Evolutionary conservation across 352 stramenopile species (phyloP).

Genomic region (Peronospora farinosa): DNA sequence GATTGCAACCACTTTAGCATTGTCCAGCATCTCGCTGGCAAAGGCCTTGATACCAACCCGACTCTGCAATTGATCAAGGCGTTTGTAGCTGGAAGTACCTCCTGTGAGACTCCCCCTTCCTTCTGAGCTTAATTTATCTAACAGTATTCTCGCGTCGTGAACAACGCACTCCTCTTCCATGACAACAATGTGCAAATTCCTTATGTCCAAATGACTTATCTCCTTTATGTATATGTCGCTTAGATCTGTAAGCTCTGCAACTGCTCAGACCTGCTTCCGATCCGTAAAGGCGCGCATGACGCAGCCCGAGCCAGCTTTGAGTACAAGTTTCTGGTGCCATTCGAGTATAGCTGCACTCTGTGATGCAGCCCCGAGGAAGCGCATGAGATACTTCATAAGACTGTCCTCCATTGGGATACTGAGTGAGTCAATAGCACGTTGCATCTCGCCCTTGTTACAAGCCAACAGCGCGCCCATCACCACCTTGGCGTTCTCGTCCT

Average conservation of each 20-base stretch:
- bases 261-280: slow-evolving; percentile 75
- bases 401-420: slow-evolving; percentile 60
- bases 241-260: background rate
- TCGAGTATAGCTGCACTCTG: slow-evolving; percentile 82
- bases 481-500: slow-evolving; percentile 72
- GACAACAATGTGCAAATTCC: slow-evolving; percentile 19
- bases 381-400: slow-evolving; percentile 88
- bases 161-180: background rate
- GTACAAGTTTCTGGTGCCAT: slow-evolving; percentile 83
- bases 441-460: slow-evolving; percentile 86
- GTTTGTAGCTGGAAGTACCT: slow-evolving; percentile 33
- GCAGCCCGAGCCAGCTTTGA: slow-evolving; percentile 81
- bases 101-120: slow-evolving; percentile 1
- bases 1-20: slow-evolving; percentile 75
- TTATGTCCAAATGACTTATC: slow-evolving; percentile 9
- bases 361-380: slow-evolving; percentile 60
- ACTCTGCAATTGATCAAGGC: slow-evolving; percentile 43
- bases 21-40: slow-evolving; percentile 45
- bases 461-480: slow-evolving; percentile 67
- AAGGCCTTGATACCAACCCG: slow-evolving; percentile 20
- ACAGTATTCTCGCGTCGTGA: background rate
- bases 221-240: slow-evolving; percentile 9
- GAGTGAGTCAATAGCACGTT: slow-evolving; percentile 73
- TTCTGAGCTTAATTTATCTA: slow-evolving; percentile 3
- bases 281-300: slow-evolving; percentile 86